A percentile compares a stretch with the other conserved stretches of the same genome.
Conservation (phyloP, 768 basidiomycete genomes). For the Xerocomellus intermedius region DNA sequence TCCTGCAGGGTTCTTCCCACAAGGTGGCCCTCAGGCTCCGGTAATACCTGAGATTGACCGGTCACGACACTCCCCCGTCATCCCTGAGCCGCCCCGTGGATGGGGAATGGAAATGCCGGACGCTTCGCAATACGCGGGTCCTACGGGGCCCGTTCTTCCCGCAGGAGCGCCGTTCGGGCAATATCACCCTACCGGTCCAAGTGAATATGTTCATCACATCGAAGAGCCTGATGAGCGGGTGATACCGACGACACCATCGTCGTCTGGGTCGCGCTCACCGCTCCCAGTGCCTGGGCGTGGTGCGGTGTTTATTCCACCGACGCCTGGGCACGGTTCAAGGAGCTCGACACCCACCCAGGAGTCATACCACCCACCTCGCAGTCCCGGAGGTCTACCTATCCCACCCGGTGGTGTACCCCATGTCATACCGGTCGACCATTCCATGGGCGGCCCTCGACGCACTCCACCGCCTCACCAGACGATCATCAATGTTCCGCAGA, state of each 20-base stretch:
- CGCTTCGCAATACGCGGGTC: conserved; percentile 11
- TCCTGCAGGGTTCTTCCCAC: conserved; percentile 26
- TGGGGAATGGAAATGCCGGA: conserved; percentile 26
- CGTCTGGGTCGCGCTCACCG: conserved; percentile 13
- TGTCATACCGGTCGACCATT: conserved; percentile 17
- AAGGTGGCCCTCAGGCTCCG: conserved; percentile 12
- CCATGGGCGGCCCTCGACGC: conserved; percentile 3
- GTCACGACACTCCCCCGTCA: conserved; percentile 23
- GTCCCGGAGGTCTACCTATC: conserved; percentile 16
- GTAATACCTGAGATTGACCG: conserved; percentile 21
- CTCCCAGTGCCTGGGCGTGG: conserved; percentile 20
- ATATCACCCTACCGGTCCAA: conserved; percentile 3
- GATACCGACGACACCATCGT: conserved; percentile 25
- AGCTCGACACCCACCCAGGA: conserved; percentile 28
- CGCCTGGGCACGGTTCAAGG: conserved; percentile 12
- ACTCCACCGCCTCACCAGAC: conserved; percentile 9
- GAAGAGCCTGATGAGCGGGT: conserved; percentile 18
- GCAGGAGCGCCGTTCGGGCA: conserved; percentile 23
- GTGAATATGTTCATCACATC: conserved; percentile 2
- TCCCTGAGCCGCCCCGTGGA: conserved; percentile 20
- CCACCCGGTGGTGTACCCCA: conserved; percentile 11
- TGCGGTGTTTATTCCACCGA: conserved; percentile 14
- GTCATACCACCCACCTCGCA: conserved; percentile 14
- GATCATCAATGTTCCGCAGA: conserved; percentile 16
- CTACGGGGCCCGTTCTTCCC: conserved; percentile 37